Percentiles rank a stretch among this genome's conserved stretches.
These are phyloP conservation scores for Trametes coccinea DNA, from an alignment of 768 basidiomycete genomes.

Conservation along the genomic window DNA sequence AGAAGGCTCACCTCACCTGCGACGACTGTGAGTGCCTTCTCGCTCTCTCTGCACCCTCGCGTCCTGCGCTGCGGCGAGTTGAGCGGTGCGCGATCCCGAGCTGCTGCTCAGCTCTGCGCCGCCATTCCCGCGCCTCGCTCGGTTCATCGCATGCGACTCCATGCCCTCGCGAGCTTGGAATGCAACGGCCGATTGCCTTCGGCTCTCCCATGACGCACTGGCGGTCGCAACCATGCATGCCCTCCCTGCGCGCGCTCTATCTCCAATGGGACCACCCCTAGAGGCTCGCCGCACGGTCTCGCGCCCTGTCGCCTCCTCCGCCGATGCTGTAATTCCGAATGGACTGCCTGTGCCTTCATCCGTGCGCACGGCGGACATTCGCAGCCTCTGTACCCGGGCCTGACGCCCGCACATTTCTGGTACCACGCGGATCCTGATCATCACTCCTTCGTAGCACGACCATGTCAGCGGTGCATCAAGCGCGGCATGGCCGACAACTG, in stretches of 20 bases:
- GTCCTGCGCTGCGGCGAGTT: not conserved
- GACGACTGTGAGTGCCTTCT: slow-evolving; percentile 77
- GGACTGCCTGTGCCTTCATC: not conserved
- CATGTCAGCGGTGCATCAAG: slow-evolving; percentile 94
- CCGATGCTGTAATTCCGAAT: slow-evolving; percentile 2
- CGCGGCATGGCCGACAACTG: slow-evolving; percentile 88
- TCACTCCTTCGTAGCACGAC: slow-evolving; percentile 63
- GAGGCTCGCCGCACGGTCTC: not conserved
- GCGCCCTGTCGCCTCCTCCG: slow-evolving; percentile 4
- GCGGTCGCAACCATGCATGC: not conserved
- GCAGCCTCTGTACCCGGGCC: not conserved
- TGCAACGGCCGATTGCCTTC: not conserved
- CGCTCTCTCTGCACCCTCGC: slow-evolving; percentile 5
- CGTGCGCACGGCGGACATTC: not conserved
- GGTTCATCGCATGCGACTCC: not conserved
- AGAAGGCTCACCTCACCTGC: slow-evolving; percentile 97
- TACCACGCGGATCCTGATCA: slow-evolving; percentile 15
- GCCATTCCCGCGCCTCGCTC: not conserved
- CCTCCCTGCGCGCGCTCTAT: not conserved
- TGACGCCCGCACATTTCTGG: not conserved
- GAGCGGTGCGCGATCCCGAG: not conserved
- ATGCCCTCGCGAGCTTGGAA: not conserved
- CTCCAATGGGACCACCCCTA: not conserved
- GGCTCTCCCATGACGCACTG: not conserved
- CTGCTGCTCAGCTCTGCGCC: not conserved